phyloP scores from a whole-genome alignment of 164 flowering plant genomes.

The Berberis thunbergii region DNA sequence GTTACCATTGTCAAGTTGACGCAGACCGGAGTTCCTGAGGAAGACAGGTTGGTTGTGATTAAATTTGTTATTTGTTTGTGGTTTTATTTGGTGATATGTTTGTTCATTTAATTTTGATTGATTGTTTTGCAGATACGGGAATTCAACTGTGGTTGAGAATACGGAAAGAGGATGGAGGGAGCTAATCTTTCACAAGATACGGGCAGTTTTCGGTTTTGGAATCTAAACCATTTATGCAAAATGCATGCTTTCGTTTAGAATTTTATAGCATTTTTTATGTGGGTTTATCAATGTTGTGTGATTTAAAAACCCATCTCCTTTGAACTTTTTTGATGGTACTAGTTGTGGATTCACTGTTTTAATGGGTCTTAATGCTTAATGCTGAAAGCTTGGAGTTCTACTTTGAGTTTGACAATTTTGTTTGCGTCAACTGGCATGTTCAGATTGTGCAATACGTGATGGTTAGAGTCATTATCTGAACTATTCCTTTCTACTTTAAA shows the following conservation, averaged over 20 bases:
- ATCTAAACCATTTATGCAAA: conserved; percentile 12
- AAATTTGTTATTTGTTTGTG: neutral
- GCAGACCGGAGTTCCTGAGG: conserved; percentile 76
- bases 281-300: neutral
- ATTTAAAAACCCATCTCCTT: neutral
- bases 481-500: too few species aligned
- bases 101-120: neutral
- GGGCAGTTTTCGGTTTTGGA: conserved; percentile 86
- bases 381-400: too few species aligned
- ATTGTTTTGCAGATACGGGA: conserved; percentile 61
- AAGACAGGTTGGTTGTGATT: conserved; percentile 55
- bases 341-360: too few species aligned
- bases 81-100: neutral
- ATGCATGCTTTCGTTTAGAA: conserved; percentile 3
- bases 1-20: conserved; percentile 48
- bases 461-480: too few species aligned
- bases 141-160: conserved; percentile 86
- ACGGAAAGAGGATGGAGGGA: conserved; percentile 93
- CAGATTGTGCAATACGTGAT: too few species aligned
- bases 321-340: neutral
- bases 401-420: too few species aligned
- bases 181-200: conserved; percentile 72
- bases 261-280: neutral
- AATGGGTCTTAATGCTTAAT: too few species aligned
- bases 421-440: too few species aligned